These are phyloP conservation scores for Yarrowia sp. DNA, from an alignment of 805 yeast genomes.

Conservation along the genomic window DNA sequence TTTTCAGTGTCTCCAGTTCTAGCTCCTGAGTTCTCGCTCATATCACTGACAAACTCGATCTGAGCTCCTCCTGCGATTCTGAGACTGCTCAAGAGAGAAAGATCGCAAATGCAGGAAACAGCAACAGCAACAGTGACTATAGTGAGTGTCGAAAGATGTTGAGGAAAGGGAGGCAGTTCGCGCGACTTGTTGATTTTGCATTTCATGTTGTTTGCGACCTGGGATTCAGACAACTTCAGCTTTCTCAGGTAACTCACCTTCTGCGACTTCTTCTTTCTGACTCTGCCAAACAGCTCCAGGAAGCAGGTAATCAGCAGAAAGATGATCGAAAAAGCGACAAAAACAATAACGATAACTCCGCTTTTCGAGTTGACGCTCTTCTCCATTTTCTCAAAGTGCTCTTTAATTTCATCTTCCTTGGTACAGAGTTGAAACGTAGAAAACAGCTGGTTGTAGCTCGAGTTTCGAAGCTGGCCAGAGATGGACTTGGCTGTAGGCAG, in stretches of 20 bases:
- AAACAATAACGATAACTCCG: neutral
- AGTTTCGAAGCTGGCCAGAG: neutral
- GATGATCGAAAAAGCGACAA: neutral
- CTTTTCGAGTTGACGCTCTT: neutral
- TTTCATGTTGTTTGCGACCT: neutral
- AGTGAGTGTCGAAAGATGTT: neutral
- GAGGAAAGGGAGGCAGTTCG: neutral
- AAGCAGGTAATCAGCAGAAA: neutral
- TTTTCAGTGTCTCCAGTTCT: neutral
- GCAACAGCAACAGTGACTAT: constrained; percentile 13
- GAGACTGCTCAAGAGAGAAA: neutral
- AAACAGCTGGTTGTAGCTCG: neutral
- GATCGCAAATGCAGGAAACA: neutral
- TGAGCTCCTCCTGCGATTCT: constrained; percentile 3
- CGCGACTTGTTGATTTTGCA: neutral
- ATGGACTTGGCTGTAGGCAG: neutral
- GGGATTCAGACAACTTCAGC: neutral
- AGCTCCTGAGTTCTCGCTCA: neutral
- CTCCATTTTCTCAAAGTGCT: neutral
- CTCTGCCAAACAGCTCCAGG: neutral
- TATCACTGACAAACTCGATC: neutral
- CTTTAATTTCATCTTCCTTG: neutral
- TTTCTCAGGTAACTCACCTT: neutral
- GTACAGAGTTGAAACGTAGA: neutral
- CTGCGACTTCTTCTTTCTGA: neutral